Evolutionary conservation across 805 yeast species (phyloP), one percentile per base, ranked within the genome.

Genomic region (Saccharomycopsis synnaedendra): DNA sequence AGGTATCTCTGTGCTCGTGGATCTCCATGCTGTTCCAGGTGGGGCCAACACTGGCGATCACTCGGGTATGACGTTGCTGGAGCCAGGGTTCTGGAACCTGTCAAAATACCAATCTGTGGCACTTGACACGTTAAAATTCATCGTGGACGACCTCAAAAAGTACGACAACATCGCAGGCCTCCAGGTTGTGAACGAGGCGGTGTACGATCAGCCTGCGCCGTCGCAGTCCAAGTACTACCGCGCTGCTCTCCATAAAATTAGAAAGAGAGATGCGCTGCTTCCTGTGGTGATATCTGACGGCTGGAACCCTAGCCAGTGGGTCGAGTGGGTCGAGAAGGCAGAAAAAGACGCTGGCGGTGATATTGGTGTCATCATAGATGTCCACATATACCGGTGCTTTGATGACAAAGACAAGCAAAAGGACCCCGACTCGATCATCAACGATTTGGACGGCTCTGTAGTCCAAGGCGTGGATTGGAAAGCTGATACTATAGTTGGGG

Each of bases 1-100:
- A 55, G 69, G 74, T 32, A 90, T 90, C 49, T 83, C 87, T 8
- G 79, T 90, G 0, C 57, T 90, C 46, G 73, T 90, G 10, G 97
- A 90, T 63, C 57, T 90, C 40, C 97, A 93, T 64, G 97, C 84
- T 0, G 63, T 90, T 6, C 97, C 97, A 4, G 87, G 86, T 9
- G 97, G 97, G 36, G 97, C 97, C 29, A 90, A 93, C 58, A 74
- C 78, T 1, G 83, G 80, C 33, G 85, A 81, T 43, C 97, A 89
- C 61, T 79, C 90, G 56, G 97, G 97, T 6, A 80, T 78, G 45
- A 48, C 64, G 45, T 67, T 79, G 42, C 72, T 72, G 3, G 59
- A 66, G 40, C 78, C 90, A 1, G 83, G 70, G 7, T 81, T 86
- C 56, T 87, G 94, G 89, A 57, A 55, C 39, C 61, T 66, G 41